Percentiles rank a stretch among this genome's conserved stretches.
Evolutionary conservation across 768 basidiomycete species (phyloP).

Genomic region (Phanerochaete carnosa): DNA sequence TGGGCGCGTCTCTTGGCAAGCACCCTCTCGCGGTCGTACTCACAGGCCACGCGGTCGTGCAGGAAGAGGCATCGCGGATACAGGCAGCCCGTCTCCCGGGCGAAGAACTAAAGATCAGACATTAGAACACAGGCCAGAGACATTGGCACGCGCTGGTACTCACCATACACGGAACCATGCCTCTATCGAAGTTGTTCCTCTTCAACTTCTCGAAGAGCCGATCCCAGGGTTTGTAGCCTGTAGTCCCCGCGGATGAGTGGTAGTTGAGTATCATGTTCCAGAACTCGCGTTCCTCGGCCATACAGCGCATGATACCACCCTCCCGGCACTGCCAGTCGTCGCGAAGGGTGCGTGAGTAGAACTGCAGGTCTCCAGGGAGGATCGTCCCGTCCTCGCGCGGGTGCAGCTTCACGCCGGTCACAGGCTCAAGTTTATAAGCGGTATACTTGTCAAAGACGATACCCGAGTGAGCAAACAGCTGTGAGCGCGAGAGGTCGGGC

Average conservation of each 20-base stretch:
- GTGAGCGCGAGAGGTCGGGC: background rate
- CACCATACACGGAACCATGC: conserved; percentile 15
- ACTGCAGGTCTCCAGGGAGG: conserved; percentile 6
- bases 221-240: conserved; percentile 12
- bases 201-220: conserved; percentile 11
- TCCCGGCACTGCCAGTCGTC: conserved; percentile 13
- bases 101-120: conserved; percentile 10
- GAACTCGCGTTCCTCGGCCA: conserved; percentile 4
- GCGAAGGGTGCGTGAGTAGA: conserved; percentile 1
- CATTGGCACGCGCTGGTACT: background rate
- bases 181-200: background rate
- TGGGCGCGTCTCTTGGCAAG: conserved; percentile 8
- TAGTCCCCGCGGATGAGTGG: conserved; percentile 11
- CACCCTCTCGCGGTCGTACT: conserved; percentile 7
- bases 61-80: conserved; percentile 11
- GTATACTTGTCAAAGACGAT: conserved; percentile 10
- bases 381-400: conserved; percentile 14
- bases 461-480: conserved; percentile 2
- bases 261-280: conserved; percentile 19
- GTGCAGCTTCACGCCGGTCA: conserved; percentile 15
- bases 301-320: conserved; percentile 11
- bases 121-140: background rate
- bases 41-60: conserved; percentile 10
- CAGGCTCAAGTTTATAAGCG: conserved; percentile 4
- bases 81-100: conserved; percentile 12